Conservation (phyloP, 2,329 filamentous ascomycete species). For the Arthrobotrys conoides region DNA sequence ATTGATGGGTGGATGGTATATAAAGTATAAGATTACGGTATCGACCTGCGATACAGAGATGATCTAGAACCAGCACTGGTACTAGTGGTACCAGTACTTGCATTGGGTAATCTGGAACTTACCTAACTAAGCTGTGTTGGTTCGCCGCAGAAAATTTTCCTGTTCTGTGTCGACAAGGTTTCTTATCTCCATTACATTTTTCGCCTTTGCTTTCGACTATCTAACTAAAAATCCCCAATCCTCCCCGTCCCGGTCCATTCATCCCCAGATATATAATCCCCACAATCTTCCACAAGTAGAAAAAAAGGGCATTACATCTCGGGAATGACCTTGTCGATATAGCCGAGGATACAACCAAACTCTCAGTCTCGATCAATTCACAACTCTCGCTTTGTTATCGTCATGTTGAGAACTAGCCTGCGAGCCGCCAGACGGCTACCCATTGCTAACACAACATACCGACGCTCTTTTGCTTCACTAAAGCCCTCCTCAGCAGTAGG, state of each 20-base stretch:
- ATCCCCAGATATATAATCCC: too few species aligned
- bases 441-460: constrained; percentile 31
- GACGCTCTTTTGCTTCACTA: constrained; percentile 50
- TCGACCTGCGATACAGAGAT: too few species aligned
- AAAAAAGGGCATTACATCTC: background rate
- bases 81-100: too few species aligned
- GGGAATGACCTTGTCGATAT: constrained; percentile 1
- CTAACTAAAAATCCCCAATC: background rate
- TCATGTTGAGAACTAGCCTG: constrained; percentile 56
- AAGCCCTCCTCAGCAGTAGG: constrained; percentile 43
- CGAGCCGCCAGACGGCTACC: constrained; percentile 55
- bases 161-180: constrained; percentile 5
- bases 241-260: background rate
- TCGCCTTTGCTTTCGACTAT: background rate
- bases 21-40: too few species aligned
- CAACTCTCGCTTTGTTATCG: background rate
- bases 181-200: constrained; percentile 16
- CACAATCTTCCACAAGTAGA: background rate
- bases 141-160: constrained; percentile 60
- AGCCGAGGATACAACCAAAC: constrained; percentile 20
- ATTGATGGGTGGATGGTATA: too few species aligned
- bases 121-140: constrained; percentile 11
- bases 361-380: background rate
- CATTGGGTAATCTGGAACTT: too few species aligned
- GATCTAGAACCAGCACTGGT: too few species aligned